Percentiles rank a stretch among this genome's conserved stretches.
Conservation (phyloP, 495 filamentous ascomycete genomes). For the Pyrenula massariospora region DNA sequence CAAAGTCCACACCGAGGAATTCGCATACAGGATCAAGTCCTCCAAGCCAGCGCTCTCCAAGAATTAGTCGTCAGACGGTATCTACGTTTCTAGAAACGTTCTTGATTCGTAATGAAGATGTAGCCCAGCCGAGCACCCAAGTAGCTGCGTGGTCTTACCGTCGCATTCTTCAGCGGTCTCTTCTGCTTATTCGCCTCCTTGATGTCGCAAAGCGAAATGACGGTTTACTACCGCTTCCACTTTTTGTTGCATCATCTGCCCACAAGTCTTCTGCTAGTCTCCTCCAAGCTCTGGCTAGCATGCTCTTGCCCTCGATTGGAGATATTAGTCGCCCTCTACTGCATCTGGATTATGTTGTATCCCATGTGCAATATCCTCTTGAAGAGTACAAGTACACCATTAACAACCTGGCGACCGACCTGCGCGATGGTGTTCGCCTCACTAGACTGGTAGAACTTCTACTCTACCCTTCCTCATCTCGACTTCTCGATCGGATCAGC, state of each 20-base stretch:
- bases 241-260: conserved; percentile 35
- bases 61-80: conserved; percentile 8
- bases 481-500: conserved; percentile 10
- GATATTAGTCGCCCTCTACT: conserved; percentile 41
- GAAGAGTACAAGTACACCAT: conserved; percentile 49
- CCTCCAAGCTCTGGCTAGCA: conserved; percentile 34
- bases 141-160: conserved; percentile 34
- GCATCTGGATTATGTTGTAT: conserved; percentile 45
- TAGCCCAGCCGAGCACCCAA: conserved; percentile 18
- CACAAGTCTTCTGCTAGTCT: conserved; percentile 46
- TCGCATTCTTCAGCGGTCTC: conserved; percentile 44
- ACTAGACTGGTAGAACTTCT: conserved; percentile 50
- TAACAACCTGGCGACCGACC: conserved; percentile 49
- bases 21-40: neutral
- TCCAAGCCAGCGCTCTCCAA: conserved; percentile 2
- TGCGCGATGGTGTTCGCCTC: conserved; percentile 52
- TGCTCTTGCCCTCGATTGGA: conserved; percentile 49
- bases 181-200: conserved; percentile 49
- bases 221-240: conserved; percentile 15
- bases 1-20: neutral
- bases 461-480: conserved; percentile 26
- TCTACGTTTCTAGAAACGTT: conserved; percentile 45
- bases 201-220: conserved; percentile 37
- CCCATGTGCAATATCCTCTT: conserved; percentile 41
- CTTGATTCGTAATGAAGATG: conserved; percentile 48